A percentile compares a stretch with the other conserved stretches of the same genome.
phyloP scores from a whole-genome alignment of 768 basidiomycete genomes.

The Leccinum olivaceopallidum region DNA sequence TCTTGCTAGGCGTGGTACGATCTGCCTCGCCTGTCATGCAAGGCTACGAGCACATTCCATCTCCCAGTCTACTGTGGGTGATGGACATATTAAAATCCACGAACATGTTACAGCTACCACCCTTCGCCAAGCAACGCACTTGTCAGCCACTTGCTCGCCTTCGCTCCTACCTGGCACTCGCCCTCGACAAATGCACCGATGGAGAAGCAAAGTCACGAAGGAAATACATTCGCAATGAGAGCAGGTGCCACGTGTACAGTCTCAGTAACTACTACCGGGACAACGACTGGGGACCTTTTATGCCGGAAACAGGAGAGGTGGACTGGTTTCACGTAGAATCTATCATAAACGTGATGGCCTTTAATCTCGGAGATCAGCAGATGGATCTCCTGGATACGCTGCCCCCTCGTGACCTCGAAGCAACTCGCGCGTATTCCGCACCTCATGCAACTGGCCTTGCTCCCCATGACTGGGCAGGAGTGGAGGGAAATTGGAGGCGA shows the following conservation, averaged over 20 bases:
- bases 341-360: slow-evolving; percentile 52
- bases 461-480: slow-evolving; percentile 67
- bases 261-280: slow-evolving; percentile 54
- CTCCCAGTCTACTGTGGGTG: slow-evolving; percentile 49
- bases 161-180: slow-evolving; percentile 49
- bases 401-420: slow-evolving; percentile 53
- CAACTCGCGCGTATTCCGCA: slow-evolving; percentile 55
- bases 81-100: slow-evolving; percentile 41
- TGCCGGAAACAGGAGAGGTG: slow-evolving; percentile 36
- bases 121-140: slow-evolving; percentile 11
- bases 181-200: slow-evolving; percentile 37
- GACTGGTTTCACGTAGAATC: slow-evolving; percentile 69
- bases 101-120: slow-evolving; percentile 33
- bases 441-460: slow-evolving; percentile 37
- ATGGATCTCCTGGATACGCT: slow-evolving; percentile 35
- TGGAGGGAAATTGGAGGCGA: slow-evolving; percentile 74
- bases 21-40: slow-evolving; percentile 34
- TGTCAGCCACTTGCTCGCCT: slow-evolving; percentile 44
- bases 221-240: slow-evolving; percentile 40
- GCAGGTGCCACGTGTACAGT: slow-evolving; percentile 64
- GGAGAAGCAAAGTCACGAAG: slow-evolving; percentile 27
- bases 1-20: slow-evolving; percentile 42
- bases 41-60: slow-evolving; percentile 29
- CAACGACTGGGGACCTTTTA: slow-evolving; percentile 63
- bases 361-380: slow-evolving; percentile 52